Percentiles rank a stretch among this genome's conserved stretches.
These are phyloP conservation scores for Kickxella alabastrina DNA, from an alignment of 192 early-diverging fungal species.

Conservation along the genomic window DNA sequence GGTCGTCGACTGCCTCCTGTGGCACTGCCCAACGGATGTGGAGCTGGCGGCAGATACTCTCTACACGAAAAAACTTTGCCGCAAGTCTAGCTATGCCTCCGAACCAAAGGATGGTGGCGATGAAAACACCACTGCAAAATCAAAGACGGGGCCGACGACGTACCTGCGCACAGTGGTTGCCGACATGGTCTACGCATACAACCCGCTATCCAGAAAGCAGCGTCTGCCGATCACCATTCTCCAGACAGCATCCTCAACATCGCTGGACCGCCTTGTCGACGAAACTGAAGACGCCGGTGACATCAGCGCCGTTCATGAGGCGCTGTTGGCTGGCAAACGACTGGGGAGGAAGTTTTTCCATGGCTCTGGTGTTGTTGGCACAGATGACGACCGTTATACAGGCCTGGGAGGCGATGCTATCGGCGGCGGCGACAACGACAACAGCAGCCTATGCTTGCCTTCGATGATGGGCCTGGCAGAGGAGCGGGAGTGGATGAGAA, in stretches of 20 bases:
- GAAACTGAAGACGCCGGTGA: slow-evolving; percentile 8
- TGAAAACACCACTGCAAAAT: not conserved
- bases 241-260: slow-evolving; percentile 46
- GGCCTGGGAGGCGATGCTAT: slow-evolving; percentile 14
- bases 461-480: slow-evolving; percentile 37
- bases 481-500: slow-evolving; percentile 31
- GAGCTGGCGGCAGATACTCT: slow-evolving; percentile 44
- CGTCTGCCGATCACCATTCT: slow-evolving; percentile 36
- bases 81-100: too few species aligned
- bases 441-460: slow-evolving; percentile 12
- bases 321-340: slow-evolving; percentile 17
- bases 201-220: slow-evolving; percentile 21
- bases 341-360: slow-evolving; percentile 27
- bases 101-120: not conserved
- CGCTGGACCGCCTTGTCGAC: slow-evolving; percentile 42
- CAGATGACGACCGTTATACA: slow-evolving; percentile 26
- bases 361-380: not conserved
- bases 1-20: slow-evolving; percentile 43
- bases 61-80: slow-evolving; percentile 13
- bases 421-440: not conserved
- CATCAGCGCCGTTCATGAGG: slow-evolving; percentile 12
- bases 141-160: slow-evolving; percentile 1
- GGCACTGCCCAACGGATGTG: slow-evolving; percentile 48
- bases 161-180: slow-evolving; percentile 14
- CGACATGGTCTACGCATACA: slow-evolving; percentile 31